Evolutionary conservation across 352 stramenopile genomes (phyloP), one percentile per base, ranked within the genome.

Genomic region (Pythium volutum): DNA sequence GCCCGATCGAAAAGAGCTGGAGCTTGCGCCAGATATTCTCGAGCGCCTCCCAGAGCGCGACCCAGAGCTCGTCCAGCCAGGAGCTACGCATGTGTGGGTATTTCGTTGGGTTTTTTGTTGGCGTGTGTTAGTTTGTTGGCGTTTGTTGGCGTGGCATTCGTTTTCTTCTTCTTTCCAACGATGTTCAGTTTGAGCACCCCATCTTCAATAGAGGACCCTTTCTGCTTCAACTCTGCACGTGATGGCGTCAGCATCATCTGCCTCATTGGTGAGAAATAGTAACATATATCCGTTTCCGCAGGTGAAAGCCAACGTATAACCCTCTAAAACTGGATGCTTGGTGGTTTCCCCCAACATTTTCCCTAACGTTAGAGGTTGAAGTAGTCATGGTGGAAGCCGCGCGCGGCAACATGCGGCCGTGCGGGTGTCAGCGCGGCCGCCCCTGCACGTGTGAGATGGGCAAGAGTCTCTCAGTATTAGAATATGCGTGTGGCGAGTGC

Each of bases 381-480:
- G 52, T 59, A 58, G 39, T 18, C 26, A 77, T 68, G 67, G 58
- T 62, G 10, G 66, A 67, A 4, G 43, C 57, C 14, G 41, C 55
- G 49, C 49, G 43, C 31, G 76, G 81, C 43, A 88, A 81, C 50
- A 90, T 88, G 81, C 73, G 74, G 31, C 49, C 61, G 41, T 90
- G 81, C 33, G 81, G 81, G 14, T 90, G 81, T 31, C 81, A 84
- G 36, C 65, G 59, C 38, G 81, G 81, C 0, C 75, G 81, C 2
- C 79, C 81, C 2, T 88, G 81, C 26, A 76, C 70, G 23, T 90
- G 81, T 26, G 78, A 83, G 55, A 87, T 88, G 79, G 66, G 63
- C 11, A 22, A 36, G 8, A 8, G 55, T 20, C 16, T 52, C 45
- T 22, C 25, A 23, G 16, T 29, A 15, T 18, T n/a, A 23, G 63